phyloP scores from a whole-genome alignment of 2,329 filamentous ascomycete genomes.

The Fusarium staphyleae region DNA sequence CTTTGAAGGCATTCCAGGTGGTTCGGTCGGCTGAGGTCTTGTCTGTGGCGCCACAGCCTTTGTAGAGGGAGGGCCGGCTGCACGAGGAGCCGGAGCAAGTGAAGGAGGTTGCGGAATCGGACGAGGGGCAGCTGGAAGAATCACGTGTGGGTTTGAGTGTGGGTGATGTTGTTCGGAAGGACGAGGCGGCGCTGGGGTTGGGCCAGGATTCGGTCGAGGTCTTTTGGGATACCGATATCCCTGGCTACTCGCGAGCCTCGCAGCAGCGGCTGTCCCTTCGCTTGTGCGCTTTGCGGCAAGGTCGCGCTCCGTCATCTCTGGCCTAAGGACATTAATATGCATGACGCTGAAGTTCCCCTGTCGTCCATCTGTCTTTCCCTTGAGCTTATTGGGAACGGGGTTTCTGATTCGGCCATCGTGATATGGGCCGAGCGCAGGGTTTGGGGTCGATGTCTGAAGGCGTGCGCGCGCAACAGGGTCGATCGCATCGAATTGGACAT shows the following conservation, averaged over 20 bases:
- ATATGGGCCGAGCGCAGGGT: constrained; percentile 31
- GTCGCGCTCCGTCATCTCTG: constrained; percentile 57
- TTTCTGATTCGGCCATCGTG: constrained; percentile 54
- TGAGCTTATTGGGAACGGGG: constrained; percentile 67
- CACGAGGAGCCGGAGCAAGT: neutral
- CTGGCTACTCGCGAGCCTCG: constrained; percentile 61
- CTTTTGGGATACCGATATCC: constrained; percentile 60
- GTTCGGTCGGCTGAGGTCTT: constrained; percentile 26
- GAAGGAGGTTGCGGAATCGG: constrained; percentile 4
- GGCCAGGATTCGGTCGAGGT: constrained; percentile 46
- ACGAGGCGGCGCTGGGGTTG: constrained; percentile 5
- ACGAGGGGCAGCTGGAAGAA: constrained; percentile 1
- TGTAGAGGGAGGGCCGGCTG: neutral
- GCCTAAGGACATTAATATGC: constrained; percentile 62
- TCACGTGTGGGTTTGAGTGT: neutral
- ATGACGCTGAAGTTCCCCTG: constrained; percentile 70
- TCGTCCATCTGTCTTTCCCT: constrained; percentile 62
- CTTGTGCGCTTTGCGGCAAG: constrained; percentile 67
- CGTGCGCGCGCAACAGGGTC: neutral
- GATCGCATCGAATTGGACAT: constrained; percentile 1
- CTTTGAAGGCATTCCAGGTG: too few species aligned
- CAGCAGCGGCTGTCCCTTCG: constrained; percentile 66
- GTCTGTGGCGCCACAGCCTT: neutral
- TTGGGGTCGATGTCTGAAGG: neutral
- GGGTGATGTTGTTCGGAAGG: constrained; percentile 2